Percentiles rank a stretch among this genome's conserved stretches.
phyloP scores from a whole-genome alignment of 2,329 filamentous ascomycete genomes.

The Phialemoniopsis sp. region DNA sequence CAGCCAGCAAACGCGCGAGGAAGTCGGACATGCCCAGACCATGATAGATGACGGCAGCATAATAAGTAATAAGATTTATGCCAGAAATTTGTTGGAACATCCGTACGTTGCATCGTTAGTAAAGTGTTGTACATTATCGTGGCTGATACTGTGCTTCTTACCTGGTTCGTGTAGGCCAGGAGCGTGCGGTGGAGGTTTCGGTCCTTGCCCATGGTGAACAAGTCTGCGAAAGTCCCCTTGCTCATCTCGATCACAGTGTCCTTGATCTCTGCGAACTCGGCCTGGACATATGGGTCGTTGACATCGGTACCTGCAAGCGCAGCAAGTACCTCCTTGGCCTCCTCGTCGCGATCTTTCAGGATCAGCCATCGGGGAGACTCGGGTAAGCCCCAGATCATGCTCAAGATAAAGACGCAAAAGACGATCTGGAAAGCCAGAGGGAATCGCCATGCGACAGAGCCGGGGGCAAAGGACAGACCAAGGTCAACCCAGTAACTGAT shows the following conservation, averaged over 20 bases:
- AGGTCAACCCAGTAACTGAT: slow-evolving; percentile 59
- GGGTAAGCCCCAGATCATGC: slow-evolving; percentile 46
- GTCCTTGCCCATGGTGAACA: slow-evolving; percentile 11
- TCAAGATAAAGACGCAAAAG: slow-evolving; percentile 55
- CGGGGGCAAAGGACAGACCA: slow-evolving; percentile 47
- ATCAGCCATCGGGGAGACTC: slow-evolving; percentile 46
- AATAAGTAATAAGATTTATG: slow-evolving; percentile 14
- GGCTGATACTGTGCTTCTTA: too few relatives aligned
- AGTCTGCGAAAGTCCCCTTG: slow-evolving; percentile 11
- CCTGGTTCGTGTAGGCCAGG: slow-evolving; percentile 10
- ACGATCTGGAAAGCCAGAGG: slow-evolving; percentile 54
- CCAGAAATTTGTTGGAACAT: slow-evolving; percentile 38
- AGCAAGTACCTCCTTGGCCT: slow-evolving; percentile 37
- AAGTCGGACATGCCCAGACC: slow-evolving; percentile 11
- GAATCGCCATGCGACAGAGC: slow-evolving; percentile 53
- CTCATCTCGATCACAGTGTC: slow-evolving; percentile 61
- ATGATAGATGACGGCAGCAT: slow-evolving; percentile 12
- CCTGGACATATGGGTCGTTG: slow-evolving; percentile 48
- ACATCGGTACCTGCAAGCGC: slow-evolving; percentile 30
- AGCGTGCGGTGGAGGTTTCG: slow-evolving; percentile 14
- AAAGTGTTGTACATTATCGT: too few relatives aligned
- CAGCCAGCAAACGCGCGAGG: slow-evolving; percentile 11
- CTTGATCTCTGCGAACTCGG: slow-evolving; percentile 47
- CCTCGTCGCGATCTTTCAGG: slow-evolving; percentile 34
- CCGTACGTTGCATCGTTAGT: slow-evolving; percentile 5